Base-by-base conservation (phyloP, 2,329 filamentous ascomycete species). In the Septoria linicola region DNA sequence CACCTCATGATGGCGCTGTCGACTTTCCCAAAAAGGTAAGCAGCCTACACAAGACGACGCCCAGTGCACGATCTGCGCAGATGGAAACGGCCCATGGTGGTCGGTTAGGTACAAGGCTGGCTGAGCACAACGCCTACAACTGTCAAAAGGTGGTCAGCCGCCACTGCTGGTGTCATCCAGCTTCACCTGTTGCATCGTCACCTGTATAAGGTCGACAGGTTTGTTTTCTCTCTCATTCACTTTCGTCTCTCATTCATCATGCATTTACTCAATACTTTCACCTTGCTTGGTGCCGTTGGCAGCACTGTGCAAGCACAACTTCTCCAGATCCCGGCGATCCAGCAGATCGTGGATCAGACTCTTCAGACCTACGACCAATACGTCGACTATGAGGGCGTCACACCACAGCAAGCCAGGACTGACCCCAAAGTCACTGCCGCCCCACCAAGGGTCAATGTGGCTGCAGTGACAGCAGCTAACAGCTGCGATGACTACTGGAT, bases 401-500 rank as follows among this genome's bases (percentile, higher is more conserved):
- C 44, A 16, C 44, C 44, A 4, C 35, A 48, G 23, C 43, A 46
- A 32, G 20, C 19, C 16, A 19, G 35, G 20, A 20, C 17, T 8
- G 35, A 39, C 5, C 35, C 2, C 19, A 30, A 36, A 32, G 25
- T 19, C 7, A 32, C 36, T 17, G 11, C 44, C 20, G 44, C 35
- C 3, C 44, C 44, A 34, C 36, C 44, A 16, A 47, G 31, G 13
- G 45, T 42, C 14, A 30, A 34, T 4, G 25, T 37, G 14, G 27
- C 30, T 16, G 16, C 39, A 31, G 40, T 35, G 2, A 17, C 49
- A 25, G 25, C 41, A 21, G 40, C 53, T 1, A 45, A 49, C 14
- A 47, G 17, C 17, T 47, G 47, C 19, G 65, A 62, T 34, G 49
- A 52, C 27, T 72, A 66, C 57, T 72, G 69, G 69, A 58, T 78